Conservation (phyloP, 192 early-diverging fungal genomes). For the Gigaspora rosea region DNA sequence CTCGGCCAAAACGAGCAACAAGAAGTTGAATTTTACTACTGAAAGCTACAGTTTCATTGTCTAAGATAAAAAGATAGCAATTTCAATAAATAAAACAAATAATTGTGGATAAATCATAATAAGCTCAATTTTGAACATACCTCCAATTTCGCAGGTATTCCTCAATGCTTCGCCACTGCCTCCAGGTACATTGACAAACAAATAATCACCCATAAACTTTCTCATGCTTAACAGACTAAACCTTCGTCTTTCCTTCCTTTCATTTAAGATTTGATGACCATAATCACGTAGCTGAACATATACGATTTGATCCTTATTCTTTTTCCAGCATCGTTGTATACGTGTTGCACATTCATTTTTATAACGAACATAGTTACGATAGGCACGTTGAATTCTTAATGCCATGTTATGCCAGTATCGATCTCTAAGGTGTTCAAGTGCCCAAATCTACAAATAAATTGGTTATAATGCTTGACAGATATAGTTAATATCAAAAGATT, state of each 20-base stretch:
- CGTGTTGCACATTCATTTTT: conserved; percentile 63
- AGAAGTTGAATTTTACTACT: conserved; percentile 61
- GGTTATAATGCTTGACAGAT: no score
- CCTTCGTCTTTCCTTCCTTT: conserved; percentile 89
- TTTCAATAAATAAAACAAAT: not conserved
- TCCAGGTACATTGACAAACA: conserved; percentile 60
- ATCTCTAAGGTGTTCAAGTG: conserved; percentile 90
- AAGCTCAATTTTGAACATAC: conserved; percentile 25
- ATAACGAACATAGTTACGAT: conserved; percentile 74
- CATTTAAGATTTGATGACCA: conserved; percentile 86
- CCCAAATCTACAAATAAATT: conserved; percentile 58
- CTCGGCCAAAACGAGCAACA: conserved; percentile 71
- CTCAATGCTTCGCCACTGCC: conserved; percentile 51
- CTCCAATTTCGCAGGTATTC: conserved; percentile 47
- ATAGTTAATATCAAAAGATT: not conserved
- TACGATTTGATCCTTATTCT: conserved; percentile 82
- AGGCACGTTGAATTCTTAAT: conserved; percentile 87
- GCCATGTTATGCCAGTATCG: conserved; percentile 97
- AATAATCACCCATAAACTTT: conserved; percentile 90
- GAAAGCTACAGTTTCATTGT: conserved; percentile 60
- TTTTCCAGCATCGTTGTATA: conserved; percentile 78
- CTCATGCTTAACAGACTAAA: conserved; percentile 81
- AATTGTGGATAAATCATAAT: not conserved
- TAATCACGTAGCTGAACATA: conserved; percentile 92
- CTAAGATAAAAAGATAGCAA: conserved; percentile 30